A percentile compares a stretch with the other conserved stretches of the same genome.
phyloP scores from a whole-genome alignment of 768 basidiomycete species.

The Xerocomellus chrysenteron region DNA sequence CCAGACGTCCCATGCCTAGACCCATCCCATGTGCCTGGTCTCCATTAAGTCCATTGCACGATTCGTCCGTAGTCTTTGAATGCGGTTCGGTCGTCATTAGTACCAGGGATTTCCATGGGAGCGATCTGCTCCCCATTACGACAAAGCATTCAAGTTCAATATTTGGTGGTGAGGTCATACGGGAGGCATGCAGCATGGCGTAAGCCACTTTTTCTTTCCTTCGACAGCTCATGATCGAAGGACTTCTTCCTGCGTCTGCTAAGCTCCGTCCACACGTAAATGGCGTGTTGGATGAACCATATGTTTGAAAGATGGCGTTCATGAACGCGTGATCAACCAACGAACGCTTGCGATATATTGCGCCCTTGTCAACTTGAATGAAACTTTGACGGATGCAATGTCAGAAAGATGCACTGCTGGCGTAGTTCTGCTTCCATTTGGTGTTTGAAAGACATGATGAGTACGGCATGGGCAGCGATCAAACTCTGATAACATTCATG shows the following conservation, averaged over 20 bases:
- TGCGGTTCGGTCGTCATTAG: neutral
- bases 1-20: neutral
- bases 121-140: constrained; percentile 11
- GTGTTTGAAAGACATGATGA: neutral
- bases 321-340: neutral
- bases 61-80: neutral
- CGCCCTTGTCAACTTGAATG: neutral
- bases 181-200: neutral
- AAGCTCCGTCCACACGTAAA: constrained; percentile 17
- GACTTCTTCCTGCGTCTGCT: neutral
- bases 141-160: neutral
- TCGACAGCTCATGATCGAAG: neutral
- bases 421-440: neutral
- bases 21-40: neutral
- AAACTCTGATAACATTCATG: neutral
- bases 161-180: neutral
- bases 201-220: neutral
- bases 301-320: neutral
- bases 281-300: constrained; percentile 7
- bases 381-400: neutral
- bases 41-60: neutral
- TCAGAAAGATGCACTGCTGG: neutral
- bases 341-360: neutral
- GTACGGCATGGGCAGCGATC: constrained; percentile 1
- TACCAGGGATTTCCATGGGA: neutral